phyloP scores from a whole-genome alignment of 2,329 filamentous ascomycete species.

The Botrytis porri region DNA sequence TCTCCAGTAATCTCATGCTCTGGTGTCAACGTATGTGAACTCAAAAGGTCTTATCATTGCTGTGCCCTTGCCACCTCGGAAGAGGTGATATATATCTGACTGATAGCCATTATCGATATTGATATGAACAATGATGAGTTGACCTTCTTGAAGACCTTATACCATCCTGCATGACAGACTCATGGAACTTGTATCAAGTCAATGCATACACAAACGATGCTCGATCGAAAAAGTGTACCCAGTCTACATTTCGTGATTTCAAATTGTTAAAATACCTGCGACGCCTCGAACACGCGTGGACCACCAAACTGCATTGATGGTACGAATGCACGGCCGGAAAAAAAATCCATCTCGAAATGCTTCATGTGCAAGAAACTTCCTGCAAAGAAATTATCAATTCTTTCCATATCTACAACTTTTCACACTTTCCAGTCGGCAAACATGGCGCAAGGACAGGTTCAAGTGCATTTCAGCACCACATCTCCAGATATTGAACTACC shows the following conservation, averaged over 20 bases:
- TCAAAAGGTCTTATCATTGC: neutral
- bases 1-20: neutral
- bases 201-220: neutral
- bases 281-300: neutral
- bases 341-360: constrained; percentile 17
- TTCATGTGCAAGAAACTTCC: constrained; percentile 14
- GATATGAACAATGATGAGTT: neutral
- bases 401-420: neutral
- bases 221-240: neutral
- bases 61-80: neutral
- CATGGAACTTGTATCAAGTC: neutral
- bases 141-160: neutral
- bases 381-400: neutral
- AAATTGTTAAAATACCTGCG: neutral
- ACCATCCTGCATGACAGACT: neutral
- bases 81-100: neutral
- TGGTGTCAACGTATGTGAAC: neutral
- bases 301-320: constrained; percentile 3
- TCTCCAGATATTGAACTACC: constrained; percentile 61
- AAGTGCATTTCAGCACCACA: constrained; percentile 65
- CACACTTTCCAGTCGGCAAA: neutral
- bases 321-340: constrained; percentile 18
- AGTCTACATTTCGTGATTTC: neutral
- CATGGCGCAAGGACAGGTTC: constrained; percentile 51
- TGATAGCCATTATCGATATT: neutral